phyloP scores from a whole-genome alignment of 305 asterid genomes.

The Rubia tinctorum region DNA sequence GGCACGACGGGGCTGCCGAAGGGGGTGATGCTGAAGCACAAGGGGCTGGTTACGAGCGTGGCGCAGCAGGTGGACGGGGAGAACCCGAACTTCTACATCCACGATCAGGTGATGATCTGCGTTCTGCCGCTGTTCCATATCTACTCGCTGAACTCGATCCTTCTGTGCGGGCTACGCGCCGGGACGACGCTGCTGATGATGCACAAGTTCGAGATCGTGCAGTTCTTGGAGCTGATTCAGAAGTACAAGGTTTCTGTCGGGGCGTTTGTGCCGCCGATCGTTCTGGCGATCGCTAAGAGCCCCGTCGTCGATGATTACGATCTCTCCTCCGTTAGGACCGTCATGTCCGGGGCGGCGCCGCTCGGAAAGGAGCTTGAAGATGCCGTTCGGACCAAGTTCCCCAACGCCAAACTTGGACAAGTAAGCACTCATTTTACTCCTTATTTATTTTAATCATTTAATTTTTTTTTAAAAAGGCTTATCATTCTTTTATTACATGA shows the following conservation, averaged over 20 bases:
- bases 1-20: constrained; percentile 94
- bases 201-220: constrained; percentile 72
- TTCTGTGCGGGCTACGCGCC: constrained; percentile 74
- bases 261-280: constrained; percentile 90
- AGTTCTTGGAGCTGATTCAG: constrained; percentile 65
- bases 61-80: constrained; percentile 95
- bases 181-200: constrained; percentile 64
- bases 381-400: constrained; percentile 58
- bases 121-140: constrained; percentile 76
- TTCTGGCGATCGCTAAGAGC: constrained; percentile 67
- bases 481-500: too few relatives aligned
- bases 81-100: constrained; percentile 70
- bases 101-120: constrained; percentile 70
- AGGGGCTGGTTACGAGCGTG: constrained; percentile 69
- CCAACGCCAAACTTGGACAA: constrained; percentile 83
- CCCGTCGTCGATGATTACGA: constrained; percentile 64
- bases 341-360: constrained; percentile 95
- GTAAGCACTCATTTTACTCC: constrained; percentile 24
- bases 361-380: constrained; percentile 92
- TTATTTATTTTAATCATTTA: not conserved
- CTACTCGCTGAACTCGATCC: constrained; percentile 61
- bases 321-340: constrained; percentile 68
- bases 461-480: too few relatives aligned
- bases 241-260: constrained; percentile 69
- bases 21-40: constrained; percentile 92